Conservation (phyloP, 345 rosid species). For the Ceriops zippeliana region DNA sequence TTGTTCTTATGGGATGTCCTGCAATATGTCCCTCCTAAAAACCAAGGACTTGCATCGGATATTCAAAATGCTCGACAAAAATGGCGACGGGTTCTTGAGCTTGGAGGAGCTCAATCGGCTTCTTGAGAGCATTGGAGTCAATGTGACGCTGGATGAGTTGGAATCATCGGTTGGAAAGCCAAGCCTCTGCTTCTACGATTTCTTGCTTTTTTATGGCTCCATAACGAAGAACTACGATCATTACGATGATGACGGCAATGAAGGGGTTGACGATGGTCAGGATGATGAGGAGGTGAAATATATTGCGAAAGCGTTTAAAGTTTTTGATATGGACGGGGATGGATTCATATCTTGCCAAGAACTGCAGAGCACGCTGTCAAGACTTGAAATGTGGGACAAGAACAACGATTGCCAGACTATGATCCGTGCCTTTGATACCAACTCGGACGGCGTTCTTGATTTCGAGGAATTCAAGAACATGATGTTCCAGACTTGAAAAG, state of each 20-base stretch:
- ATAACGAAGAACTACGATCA: constrained; percentile 24
- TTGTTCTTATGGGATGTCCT: not conserved
- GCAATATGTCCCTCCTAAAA: constrained; percentile 39
- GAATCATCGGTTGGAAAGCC: constrained; percentile 56
- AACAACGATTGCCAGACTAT: constrained; percentile 56
- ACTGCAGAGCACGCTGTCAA: constrained; percentile 52
- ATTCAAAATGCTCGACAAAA: constrained; percentile 65
- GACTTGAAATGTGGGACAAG: constrained; percentile 69
- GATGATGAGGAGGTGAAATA: constrained; percentile 4
- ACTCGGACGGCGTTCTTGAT: constrained; percentile 72
- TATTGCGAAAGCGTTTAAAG: constrained; percentile 55
- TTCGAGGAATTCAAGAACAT: constrained; percentile 77
- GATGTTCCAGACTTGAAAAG: constrained; percentile 36
- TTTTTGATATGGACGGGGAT: constrained; percentile 68
- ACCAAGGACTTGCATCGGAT: constrained; percentile 50
- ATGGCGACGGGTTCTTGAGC: constrained; percentile 60
- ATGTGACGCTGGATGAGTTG: constrained; percentile 42
- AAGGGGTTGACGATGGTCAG: not conserved
- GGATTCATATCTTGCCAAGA: constrained; percentile 75
- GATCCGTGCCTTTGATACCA: constrained; percentile 61
- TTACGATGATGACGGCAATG: not conserved
- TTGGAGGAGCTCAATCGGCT: constrained; percentile 74
- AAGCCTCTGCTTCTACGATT: constrained; percentile 52
- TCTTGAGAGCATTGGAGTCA: constrained; percentile 47
- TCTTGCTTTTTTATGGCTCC: constrained; percentile 49